Evolutionary conservation across 2,329 filamentous ascomycete species (phyloP), one percentile per base, ranked within the genome.

Genomic region (Cadophora sp.): DNA sequence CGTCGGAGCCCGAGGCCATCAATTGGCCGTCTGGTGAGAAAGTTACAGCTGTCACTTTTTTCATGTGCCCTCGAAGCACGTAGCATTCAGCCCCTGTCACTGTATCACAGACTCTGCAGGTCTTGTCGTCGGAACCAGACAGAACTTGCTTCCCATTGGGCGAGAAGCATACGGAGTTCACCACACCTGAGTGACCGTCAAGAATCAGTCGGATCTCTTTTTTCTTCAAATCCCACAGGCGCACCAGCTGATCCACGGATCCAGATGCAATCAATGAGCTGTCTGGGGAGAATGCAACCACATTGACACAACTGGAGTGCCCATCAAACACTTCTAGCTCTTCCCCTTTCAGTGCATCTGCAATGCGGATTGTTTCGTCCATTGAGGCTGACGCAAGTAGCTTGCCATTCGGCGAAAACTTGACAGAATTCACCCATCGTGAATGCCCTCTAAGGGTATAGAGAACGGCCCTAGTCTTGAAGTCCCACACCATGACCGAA

Each of bases 401-500:
- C 18, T 18, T 43, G 41, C 41, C 18, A 13, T 43, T 18, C 18
- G 41, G 13, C 4, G 41, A 13, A 18, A 18, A 43, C 41, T 14
- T 43, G 41, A 43, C 41, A 13, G 41, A 14, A 18, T 43, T 43
- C 18, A 43, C 41, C 41, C 41, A 43, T 13, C 41, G 41, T 14
- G 41, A 14, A 18, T 43, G 41, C 11, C 13, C 41, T 43, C 18
- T 18, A 43, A 43, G 41, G 3, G 11, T 13, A 13, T 14, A 43
- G 41, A 43, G 4, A 14, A 43, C 41, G 13, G 4, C 18, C 41
- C 18, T 13, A 43, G 41, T 43, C 18, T 43, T 43, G 11, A 18
- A 18, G 22, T 64, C 30, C 66, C 56, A 67, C 4, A 66, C 18
- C 53, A 39, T 9, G 7, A 70, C 24, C 5, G 55, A 59, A 7